Evolutionary conservation across 768 basidiomycete genomes (phyloP).

Genomic region (Asterophora lycoperdoides): DNA sequence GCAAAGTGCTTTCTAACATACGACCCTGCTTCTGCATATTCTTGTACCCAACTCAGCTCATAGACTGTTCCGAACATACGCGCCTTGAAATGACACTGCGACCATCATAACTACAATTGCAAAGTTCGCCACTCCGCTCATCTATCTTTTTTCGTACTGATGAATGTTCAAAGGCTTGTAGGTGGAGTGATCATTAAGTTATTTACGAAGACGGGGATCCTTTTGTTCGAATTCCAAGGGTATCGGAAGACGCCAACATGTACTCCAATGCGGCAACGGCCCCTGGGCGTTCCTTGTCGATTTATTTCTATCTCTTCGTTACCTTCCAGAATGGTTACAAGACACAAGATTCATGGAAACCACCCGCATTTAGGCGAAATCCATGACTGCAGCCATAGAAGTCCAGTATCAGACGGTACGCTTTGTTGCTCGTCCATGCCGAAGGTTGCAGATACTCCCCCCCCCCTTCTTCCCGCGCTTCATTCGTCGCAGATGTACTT

Average conservation of each 20-base stretch:
- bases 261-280: conserved; percentile 20
- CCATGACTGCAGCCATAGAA: conserved; percentile 30
- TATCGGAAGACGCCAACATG: conserved; percentile 19
- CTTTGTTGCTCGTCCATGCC: too few species aligned
- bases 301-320: conserved; percentile 28
- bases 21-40: too few species aligned
- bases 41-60: too few species aligned
- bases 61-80: too few species aligned
- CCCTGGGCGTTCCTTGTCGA: conserved; percentile 31
- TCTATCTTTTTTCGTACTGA: neutral
- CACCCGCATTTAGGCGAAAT: conserved; percentile 32
- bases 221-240: conserved; percentile 25
- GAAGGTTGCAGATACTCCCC: conserved; percentile 23
- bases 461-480: conserved; percentile 16
- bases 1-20: too few species aligned
- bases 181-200: conserved; percentile 26
- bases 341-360: conserved; percentile 43
- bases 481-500: conserved; percentile 40
- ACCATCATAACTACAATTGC: too few species aligned
- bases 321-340: conserved; percentile 44
- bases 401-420: conserved; percentile 28
- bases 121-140: conserved; percentile 25
- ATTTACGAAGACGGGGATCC: conserved; percentile 28
- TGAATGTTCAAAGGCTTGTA: conserved; percentile 13
- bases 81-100: conserved; percentile 35